These are phyloP conservation scores for Saccharomycopsis sp. DNA, from an alignment of 805 yeast species.

Conservation along the genomic window DNA sequence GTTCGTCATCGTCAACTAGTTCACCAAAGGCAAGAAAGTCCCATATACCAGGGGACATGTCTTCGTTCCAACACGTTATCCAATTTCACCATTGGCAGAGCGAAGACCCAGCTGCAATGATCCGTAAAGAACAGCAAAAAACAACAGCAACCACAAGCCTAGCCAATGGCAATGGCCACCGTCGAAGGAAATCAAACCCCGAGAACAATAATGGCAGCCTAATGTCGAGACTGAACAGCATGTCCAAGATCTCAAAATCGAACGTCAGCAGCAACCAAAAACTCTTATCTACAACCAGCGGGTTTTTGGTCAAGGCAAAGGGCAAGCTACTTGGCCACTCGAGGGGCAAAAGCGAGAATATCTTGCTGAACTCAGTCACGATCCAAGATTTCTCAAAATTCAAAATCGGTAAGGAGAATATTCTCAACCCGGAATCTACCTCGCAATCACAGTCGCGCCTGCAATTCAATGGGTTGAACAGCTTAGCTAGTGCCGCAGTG, in stretches of 20 bases:
- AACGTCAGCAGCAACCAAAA: neutral
- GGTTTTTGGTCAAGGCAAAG: constrained; percentile 1
- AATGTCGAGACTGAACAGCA: neutral
- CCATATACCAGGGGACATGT: constrained; percentile 5
- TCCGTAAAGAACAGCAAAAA: constrained; percentile 8
- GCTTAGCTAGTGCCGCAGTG: constrained; percentile 1
- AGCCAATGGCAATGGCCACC: neutral
- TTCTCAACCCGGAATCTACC: constrained; percentile 4
- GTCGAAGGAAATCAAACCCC: constrained; percentile 15
- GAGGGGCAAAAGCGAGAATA: constrained; percentile 7
- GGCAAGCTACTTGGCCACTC: constrained; percentile 8
- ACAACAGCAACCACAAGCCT: neutral
- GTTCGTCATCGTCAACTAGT: constrained; percentile 23
- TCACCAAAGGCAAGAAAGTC: constrained; percentile 17
- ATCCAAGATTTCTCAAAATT: constrained; percentile 8
- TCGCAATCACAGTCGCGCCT: neutral
- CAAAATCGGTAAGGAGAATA: constrained; percentile 6
- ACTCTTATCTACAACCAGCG: neutral
- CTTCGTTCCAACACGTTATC: constrained; percentile 39
- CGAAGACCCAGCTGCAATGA: constrained; percentile 25
- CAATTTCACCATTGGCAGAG: constrained; percentile 58
- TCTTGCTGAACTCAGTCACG: neutral
- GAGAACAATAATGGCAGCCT: constrained; percentile 3
- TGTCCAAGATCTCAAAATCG: constrained; percentile 8
- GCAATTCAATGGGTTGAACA: neutral